phyloP scores from a whole-genome alignment of 164 flowering plant species.

The Umbilicus rupestris region DNA sequence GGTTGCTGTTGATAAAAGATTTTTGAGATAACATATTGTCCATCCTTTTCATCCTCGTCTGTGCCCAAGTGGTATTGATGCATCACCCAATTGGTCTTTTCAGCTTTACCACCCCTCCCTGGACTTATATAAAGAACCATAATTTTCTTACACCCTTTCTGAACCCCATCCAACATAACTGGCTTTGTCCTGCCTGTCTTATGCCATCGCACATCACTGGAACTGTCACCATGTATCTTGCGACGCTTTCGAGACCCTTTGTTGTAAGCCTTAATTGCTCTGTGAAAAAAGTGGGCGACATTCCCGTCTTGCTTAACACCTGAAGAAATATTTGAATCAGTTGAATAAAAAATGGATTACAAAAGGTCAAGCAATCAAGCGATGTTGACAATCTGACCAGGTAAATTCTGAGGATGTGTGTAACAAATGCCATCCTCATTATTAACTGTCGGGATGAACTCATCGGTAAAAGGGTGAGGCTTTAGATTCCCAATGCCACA shows the following conservation, averaged over 20 bases:
- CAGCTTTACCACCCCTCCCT: slow-evolving; percentile 57
- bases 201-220: slow-evolving; percentile 92
- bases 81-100: slow-evolving; percentile 96
- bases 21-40: slow-evolving; percentile 78
- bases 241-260: slow-evolving; percentile 91
- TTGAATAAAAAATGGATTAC: not conserved
- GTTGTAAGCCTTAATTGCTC: slow-evolving; percentile 84
- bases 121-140: slow-evolving; percentile 75
- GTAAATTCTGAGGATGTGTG: slow-evolving; percentile 76
- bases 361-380: not conserved
- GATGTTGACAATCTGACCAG: slow-evolving; percentile 33
- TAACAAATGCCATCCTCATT: slow-evolving; percentile 83
- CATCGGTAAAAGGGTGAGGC: slow-evolving; percentile 76
- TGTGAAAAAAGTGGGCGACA: slow-evolving; percentile 75
- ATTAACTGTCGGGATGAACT: slow-evolving; percentile 67
- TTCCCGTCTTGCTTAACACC: slow-evolving; percentile 91
- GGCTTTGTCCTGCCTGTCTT: slow-evolving; percentile 96
- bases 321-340: slow-evolving; percentile 12
- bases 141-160: slow-evolving; percentile 83
- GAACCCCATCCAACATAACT: slow-evolving; percentile 62
- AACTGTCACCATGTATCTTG: slow-evolving; percentile 57
- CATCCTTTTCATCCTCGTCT: slow-evolving; percentile 78
- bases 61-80: slow-evolving; percentile 95
- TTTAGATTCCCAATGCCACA: slow-evolving; percentile 34
- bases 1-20: slow-evolving; percentile 74